Evolutionary conservation across 345 rosid genomes (phyloP).

Genomic region (Fremontodendron californicum): DNA sequence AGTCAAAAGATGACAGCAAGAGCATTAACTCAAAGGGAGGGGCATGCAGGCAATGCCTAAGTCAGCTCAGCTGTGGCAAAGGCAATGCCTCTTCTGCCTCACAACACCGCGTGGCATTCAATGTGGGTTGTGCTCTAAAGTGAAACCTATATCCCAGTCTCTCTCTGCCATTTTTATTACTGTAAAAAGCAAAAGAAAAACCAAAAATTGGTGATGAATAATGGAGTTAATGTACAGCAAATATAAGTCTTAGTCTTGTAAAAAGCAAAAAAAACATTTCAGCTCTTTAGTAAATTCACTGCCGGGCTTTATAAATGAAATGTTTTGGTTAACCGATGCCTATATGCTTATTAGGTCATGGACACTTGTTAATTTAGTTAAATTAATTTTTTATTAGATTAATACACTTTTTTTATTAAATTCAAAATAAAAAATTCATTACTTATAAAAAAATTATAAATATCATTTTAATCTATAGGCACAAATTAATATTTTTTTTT

Average conservation of each 20-base stretch:
- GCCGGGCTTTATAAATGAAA: not conserved
- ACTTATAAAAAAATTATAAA: no score
- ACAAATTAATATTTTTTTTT: no score
- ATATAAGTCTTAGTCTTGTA: not conserved
- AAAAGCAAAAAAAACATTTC: not conserved
- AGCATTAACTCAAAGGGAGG: conserved; percentile 43
- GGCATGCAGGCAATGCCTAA: conserved; percentile 22
- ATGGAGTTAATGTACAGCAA: not conserved
- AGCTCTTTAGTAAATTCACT: not conserved
- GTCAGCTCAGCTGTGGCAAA: conserved; percentile 61
- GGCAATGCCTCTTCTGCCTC: conserved; percentile 40
- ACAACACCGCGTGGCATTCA: conserved; percentile 87
- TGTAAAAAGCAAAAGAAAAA: not conserved
- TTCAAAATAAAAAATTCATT: no score
- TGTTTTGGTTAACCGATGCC: not conserved
- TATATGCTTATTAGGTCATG: not conserved
- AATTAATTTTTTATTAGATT: no score
- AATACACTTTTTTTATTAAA: no score
- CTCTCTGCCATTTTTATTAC: conserved; percentile 4
- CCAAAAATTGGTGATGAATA: not conserved
- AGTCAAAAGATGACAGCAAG: conserved; percentile 49
- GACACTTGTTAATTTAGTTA: no score
- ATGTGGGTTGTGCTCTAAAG: conserved; percentile 39
- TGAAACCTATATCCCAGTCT: conserved; percentile 19
- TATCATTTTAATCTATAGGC: no score